Conservation (phyloP, 106 monocot species). For the Cymbidium sinense region DNA sequence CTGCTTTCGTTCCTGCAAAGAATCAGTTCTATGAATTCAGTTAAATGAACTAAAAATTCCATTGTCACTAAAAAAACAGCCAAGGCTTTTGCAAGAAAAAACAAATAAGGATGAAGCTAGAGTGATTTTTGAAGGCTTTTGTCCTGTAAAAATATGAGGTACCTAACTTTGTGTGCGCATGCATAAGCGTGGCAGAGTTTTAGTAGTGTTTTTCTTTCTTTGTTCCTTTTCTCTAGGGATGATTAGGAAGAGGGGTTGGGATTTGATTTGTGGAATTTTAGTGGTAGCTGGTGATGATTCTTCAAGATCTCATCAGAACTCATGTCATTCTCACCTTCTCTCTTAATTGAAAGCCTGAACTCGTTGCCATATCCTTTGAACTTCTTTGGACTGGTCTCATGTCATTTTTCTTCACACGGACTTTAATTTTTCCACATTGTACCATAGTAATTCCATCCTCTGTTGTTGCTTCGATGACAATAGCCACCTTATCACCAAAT, state of each 20-base stretch:
- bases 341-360: constrained; percentile 13
- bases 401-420: constrained; percentile 54
- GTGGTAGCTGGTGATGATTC: neutral
- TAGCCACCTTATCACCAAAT: constrained; percentile 62
- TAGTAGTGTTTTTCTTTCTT: neutral
- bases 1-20: constrained; percentile 16
- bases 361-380: constrained; percentile 7
- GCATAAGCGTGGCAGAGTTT: neutral
- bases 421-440: constrained; percentile 74
- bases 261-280: neutral
- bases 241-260: too few species aligned
- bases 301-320: neutral
- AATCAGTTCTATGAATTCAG: neutral
- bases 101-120: too few species aligned
- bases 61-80: too few species aligned
- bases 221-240: neutral
- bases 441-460: constrained; percentile 47
- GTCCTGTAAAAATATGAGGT: too few species aligned
- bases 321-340: constrained; percentile 19
- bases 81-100: too few species aligned
- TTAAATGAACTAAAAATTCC: neutral
- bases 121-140: too few species aligned
- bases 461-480: constrained; percentile 42
- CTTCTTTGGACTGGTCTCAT: constrained; percentile 25
- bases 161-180: too few species aligned